These are phyloP conservation scores for Globisporangium viniferum DNA, from an alignment of 352 stramenopile genomes.

Conservation along the genomic window DNA sequence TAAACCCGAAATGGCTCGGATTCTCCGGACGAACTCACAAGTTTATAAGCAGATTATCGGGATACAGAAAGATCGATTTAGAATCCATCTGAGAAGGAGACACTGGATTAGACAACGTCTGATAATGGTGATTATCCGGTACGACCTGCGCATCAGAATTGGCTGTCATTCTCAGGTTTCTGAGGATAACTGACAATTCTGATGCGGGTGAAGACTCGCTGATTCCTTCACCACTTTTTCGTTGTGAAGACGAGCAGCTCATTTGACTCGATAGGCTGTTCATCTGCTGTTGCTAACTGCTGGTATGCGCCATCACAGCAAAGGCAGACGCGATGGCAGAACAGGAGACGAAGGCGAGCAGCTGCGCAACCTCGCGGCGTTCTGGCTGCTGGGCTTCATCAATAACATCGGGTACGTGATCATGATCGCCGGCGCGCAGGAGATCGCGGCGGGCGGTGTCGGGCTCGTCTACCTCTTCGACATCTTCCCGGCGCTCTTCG, in stretches of 20 bases:
- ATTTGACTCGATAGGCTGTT: background rate
- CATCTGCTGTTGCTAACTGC: background rate
- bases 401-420: slow-evolving; percentile 95
- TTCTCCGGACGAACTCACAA: too few relatives aligned
- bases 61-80: too few relatives aligned
- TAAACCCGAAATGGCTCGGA: too few relatives aligned
- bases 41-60: too few relatives aligned
- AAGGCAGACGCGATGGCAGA: background rate
- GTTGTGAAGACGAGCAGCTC: background rate
- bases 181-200: too few relatives aligned
- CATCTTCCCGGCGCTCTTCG: slow-evolving; percentile 84
- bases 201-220: too few relatives aligned
- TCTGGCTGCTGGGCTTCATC: slow-evolving; percentile 91
- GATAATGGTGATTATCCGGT: too few relatives aligned
- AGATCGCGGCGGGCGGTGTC: slow-evolving; percentile 88
- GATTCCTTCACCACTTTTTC: background rate
- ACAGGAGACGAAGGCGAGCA: slow-evolving; percentile 22
- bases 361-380: slow-evolving; percentile 71
- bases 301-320: background rate
- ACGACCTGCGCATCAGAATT: too few relatives aligned
- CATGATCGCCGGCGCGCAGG: slow-evolving; percentile 93
- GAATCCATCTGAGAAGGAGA: too few relatives aligned
- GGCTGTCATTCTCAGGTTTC: too few relatives aligned
- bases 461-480: slow-evolving; percentile 92
- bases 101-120: too few relatives aligned